Evolutionary conservation across 768 basidiomycete species (phyloP).

Genomic region (Pleurotus ostreatus): DNA sequence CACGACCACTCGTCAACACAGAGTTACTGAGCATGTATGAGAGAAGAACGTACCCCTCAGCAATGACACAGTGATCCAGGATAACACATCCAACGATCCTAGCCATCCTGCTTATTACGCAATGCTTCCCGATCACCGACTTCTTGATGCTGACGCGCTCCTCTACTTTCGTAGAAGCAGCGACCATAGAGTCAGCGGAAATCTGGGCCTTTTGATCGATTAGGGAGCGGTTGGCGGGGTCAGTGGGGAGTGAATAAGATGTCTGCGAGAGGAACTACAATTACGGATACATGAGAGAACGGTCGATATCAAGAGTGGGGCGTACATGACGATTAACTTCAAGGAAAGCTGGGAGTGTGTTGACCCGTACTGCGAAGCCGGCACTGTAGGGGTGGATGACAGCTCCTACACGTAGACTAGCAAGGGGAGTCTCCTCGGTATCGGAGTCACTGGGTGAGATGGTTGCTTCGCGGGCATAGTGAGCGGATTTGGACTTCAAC

Average conservation of each 20-base stretch:
- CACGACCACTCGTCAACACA: not conserved
- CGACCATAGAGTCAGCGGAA: constrained; percentile 78
- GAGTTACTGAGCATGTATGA: not conserved
- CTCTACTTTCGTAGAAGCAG: constrained; percentile 76
- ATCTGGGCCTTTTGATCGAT: constrained; percentile 84
- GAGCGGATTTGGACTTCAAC: constrained; percentile 16
- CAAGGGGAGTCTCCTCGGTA: constrained; percentile 26
- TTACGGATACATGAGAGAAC: too few species aligned
- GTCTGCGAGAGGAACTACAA: constrained; percentile 48
- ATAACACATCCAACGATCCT: constrained; percentile 80
- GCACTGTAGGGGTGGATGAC: constrained; percentile 50
- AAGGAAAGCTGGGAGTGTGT: constrained; percentile 72
- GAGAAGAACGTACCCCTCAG: constrained; percentile 64
- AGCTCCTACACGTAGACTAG: constrained; percentile 62
- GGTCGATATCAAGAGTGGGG: not conserved
- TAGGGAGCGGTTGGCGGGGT: constrained; percentile 58
- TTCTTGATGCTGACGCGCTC: constrained; percentile 81
- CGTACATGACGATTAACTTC: constrained; percentile 79
- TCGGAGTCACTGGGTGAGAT: constrained; percentile 23
- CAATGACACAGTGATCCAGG: constrained; percentile 85
- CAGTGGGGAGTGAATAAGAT: constrained; percentile 51
- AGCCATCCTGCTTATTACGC: constrained; percentile 79
- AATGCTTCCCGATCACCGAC: constrained; percentile 77
- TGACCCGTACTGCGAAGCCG: constrained; percentile 65
- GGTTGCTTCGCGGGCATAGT: not conserved